Percentiles rank a stretch among this genome's conserved stretches.
These are phyloP conservation scores for Aspergillus clavatus DNA, from an alignment of 2,329 filamentous ascomycete genomes.

Conservation along the genomic window DNA sequence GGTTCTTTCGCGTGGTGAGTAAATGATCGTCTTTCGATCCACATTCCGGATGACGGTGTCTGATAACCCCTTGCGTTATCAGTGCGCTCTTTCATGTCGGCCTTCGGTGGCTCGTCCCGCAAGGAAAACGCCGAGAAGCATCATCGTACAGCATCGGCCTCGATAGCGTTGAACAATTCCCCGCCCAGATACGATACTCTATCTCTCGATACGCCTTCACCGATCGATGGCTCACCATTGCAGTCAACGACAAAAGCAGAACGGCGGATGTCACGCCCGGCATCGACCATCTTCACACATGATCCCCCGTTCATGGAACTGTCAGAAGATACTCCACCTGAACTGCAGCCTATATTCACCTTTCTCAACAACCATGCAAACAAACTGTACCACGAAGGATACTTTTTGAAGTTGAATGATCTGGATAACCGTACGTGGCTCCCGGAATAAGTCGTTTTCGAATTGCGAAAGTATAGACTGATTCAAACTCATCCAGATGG, in stretches of 20 bases:
- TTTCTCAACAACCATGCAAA: constrained; percentile 93
- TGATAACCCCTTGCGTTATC: constrained; percentile 27
- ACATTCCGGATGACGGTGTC: constrained; percentile 1
- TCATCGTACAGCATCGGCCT: constrained; percentile 20
- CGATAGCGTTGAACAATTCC: constrained; percentile 17
- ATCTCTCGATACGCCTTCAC: constrained; percentile 34
- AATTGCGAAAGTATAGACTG: constrained; percentile 17
- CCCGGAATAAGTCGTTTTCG: neutral
- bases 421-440: constrained; percentile 73
- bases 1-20: constrained; percentile 39
- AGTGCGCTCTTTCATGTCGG: constrained; percentile 87
- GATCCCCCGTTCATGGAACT: constrained; percentile 83
- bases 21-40: constrained; percentile 1
- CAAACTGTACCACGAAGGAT: constrained; percentile 96
- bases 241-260: constrained; percentile 43
- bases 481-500: constrained; percentile 59
- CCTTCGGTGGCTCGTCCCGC: constrained; percentile 37
- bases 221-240: constrained; percentile 35
- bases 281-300: constrained; percentile 82
- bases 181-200: constrained; percentile 28
- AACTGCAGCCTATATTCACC: constrained; percentile 89
- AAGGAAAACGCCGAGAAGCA: constrained; percentile 33
- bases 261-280: constrained; percentile 60
- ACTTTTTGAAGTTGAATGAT: constrained; percentile 94
- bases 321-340: constrained; percentile 77